phyloP scores from a whole-genome alignment of 352 stramenopile species.

The Globisporangium takayamanum region DNA sequence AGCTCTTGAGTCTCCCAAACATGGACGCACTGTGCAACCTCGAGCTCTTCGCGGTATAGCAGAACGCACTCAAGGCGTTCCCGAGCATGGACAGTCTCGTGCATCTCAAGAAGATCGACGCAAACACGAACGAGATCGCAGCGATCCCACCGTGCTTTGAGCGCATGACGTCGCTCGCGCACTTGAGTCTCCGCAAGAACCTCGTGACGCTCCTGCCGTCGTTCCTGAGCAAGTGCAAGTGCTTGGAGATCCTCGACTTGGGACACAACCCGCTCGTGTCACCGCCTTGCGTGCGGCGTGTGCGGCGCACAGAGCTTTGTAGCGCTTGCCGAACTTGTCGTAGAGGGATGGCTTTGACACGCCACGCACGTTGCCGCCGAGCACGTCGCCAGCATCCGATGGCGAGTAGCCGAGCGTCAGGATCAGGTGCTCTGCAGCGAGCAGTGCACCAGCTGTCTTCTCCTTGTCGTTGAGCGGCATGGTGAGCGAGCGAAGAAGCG shows the following conservation, averaged over 20 bases:
- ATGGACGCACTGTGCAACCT: slow-evolving; percentile 50
- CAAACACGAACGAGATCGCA: slow-evolving; percentile 63
- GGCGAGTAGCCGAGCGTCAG: no score
- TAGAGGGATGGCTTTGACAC: no score
- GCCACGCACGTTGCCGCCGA: no score
- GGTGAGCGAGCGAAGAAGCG: no score
- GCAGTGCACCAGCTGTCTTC: no score
- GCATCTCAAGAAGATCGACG: slow-evolving; percentile 68
- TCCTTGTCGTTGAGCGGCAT: no score
- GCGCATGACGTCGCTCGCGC: slow-evolving; percentile 47
- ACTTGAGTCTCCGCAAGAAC: slow-evolving; percentile 68
- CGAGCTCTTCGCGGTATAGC: slow-evolving; percentile 51
- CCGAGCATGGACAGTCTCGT: slow-evolving; percentile 58
- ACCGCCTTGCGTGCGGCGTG: background rate
- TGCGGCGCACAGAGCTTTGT: no score
- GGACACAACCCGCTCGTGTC: slow-evolving; percentile 50
- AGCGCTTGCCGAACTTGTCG: no score
- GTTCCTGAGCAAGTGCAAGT: slow-evolving; percentile 35
- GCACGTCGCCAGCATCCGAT: no score
- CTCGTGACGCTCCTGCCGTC: slow-evolving; percentile 36
- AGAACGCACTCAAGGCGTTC: slow-evolving; percentile 53
- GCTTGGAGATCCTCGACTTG: slow-evolving; percentile 67
- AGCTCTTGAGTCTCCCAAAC: slow-evolving; percentile 30
- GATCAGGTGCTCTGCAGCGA: no score
- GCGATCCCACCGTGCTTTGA: slow-evolving; percentile 39